Conservation (phyloP, 441 rosid species). For the Arabidopsis hybrid region DNA sequence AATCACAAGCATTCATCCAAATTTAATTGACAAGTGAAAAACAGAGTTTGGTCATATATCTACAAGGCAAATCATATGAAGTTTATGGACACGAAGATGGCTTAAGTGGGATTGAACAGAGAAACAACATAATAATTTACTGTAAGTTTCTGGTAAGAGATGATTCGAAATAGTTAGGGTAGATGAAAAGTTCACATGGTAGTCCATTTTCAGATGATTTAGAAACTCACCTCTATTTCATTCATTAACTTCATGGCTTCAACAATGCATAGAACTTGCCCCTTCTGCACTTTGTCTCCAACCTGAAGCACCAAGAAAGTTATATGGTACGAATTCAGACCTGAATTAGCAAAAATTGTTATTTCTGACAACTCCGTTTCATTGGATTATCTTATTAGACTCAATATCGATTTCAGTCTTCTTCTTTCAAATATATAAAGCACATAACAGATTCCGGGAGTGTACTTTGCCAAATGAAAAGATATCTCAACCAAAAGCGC, state of each 20-base stretch:
- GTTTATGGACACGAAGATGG: neutral
- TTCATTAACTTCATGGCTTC: constrained; percentile 98
- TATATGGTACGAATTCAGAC: neutral
- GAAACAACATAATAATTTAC: neutral
- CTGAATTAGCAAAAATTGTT: neutral
- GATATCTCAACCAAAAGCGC: neutral
- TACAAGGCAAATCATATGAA: neutral
- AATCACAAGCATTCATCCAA: neutral
- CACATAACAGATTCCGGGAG: neutral
- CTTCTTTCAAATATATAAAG: neutral
- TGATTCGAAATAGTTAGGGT: constrained; percentile 2
- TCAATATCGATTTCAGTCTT: neutral
- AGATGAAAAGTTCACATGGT: neutral
- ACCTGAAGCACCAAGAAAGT: constrained; percentile 51
- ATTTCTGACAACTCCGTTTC: no score
- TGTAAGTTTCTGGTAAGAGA: neutral
- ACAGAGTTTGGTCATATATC: neutral
- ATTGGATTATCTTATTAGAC: no score
- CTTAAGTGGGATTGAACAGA: neutral
- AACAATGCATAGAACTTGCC: constrained; percentile 82
- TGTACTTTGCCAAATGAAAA: neutral
- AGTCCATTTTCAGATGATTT: constrained; percentile 21
- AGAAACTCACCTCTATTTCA: constrained; percentile 77
- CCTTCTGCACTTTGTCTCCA: constrained; percentile 95
- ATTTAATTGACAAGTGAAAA: neutral